Evolutionary conservation across 2,329 filamentous ascomycete species (phyloP).

Genomic region (Orbilia javanica): DNA sequence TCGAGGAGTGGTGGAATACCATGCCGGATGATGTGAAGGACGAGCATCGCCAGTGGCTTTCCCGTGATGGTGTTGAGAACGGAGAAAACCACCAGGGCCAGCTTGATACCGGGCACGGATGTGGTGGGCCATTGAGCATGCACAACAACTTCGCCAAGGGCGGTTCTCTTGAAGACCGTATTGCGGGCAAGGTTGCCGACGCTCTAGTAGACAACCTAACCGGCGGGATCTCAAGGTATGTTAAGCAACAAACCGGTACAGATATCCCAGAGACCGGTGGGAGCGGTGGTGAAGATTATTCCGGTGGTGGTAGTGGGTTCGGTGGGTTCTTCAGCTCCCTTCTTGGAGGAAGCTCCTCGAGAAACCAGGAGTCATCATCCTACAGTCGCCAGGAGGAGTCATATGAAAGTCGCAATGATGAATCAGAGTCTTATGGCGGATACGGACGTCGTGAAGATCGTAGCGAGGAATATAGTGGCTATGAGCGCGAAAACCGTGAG

Average conservation of each 20-base stretch:
- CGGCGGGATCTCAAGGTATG: constrained; percentile 63
- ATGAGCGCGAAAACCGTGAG: constrained; percentile 27
- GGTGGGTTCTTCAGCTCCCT: constrained; percentile 79
- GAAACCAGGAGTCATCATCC: constrained; percentile 68
- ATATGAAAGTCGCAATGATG: constrained; percentile 73
- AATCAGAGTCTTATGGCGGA: constrained; percentile 70
- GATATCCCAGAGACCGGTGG: constrained; percentile 52
- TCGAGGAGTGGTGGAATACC: constrained; percentile 84
- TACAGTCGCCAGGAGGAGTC: constrained; percentile 72
- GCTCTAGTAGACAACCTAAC: constrained; percentile 61
- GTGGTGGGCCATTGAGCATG: constrained; percentile 79
- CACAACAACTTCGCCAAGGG: constrained; percentile 72
- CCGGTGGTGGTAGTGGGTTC: constrained; percentile 73
- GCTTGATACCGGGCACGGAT: constrained; percentile 84
- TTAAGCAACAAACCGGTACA: constrained; percentile 62
- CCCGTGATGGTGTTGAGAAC: constrained; percentile 79
- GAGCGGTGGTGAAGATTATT: constrained; percentile 65
- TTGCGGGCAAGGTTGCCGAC: constrained; percentile 69
- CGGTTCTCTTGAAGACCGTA: constrained; percentile 71
- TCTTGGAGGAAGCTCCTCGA: constrained; percentile 67
- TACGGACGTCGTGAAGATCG: constrained; percentile 73
- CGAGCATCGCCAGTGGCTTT: constrained; percentile 79
- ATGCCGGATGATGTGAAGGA: constrained; percentile 75
- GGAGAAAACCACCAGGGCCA: constrained; percentile 85
- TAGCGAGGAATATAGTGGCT: constrained; percentile 58